Evolutionary conservation across 176 grass and related monocot genomes (phyloP), one percentile per base, ranked within the genome.

Genomic region (Neostapfia colusana): DNA sequence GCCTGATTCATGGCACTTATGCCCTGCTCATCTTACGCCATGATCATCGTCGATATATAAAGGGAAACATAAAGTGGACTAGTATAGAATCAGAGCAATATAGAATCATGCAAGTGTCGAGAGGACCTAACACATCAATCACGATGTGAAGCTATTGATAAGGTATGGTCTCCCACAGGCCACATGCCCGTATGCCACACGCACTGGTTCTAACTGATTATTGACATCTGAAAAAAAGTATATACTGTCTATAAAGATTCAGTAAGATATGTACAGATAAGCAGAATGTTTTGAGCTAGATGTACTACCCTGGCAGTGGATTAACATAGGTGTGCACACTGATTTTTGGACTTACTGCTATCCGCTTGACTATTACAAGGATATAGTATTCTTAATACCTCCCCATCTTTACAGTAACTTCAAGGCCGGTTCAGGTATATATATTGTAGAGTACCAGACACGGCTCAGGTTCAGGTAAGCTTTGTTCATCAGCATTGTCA

Each of bases 361-460:
- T 61, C 25, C 81, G 13, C 65, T 71, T 84, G 77, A 80, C 65
- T 80, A 65, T 64, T 71, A 80, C 77, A 70, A 75, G 57, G 62
- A 88, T 88, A 79, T 65, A 79, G 70, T 55, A 43, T 70, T 70
- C 81, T 75, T 35, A 79, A 51, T 62, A 70, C 37, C 31, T 65
- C 44, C 20, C 7, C 71, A 65, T 75, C 64, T 84, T 84, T 88
- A 80, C 70, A 80, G 76, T 59, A 75, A 48, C 25, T 83, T 49
- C 80, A 88, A 73, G 46, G 60, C 38, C 8, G 8, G 31, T 68
- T 80, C 71, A 62, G 50, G 73, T 43, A 73, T n/a, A 46, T 68
- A 55, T 81, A 58, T 25, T 68, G 49, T 45, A 49, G 62, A 49
- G 69, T 79, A 50, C 24, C 62, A 70, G 69, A 71, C 39, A 80